Evolutionary conservation across 225 moss, liverwort and hornwort species (phyloP).

Genomic region (Polytrichum commune): DNA sequence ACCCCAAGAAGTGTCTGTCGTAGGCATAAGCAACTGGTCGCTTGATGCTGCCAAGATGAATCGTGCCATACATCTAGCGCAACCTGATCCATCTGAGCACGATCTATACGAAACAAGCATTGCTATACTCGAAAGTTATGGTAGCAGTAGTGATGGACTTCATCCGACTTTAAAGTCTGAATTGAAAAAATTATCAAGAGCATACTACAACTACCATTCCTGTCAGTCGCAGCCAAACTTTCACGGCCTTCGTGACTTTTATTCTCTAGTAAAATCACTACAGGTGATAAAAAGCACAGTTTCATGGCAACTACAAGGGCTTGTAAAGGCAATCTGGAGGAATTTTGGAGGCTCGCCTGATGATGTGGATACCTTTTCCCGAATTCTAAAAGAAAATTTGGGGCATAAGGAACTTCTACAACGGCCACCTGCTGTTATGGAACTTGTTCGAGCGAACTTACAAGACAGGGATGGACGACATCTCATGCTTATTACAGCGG

Average conservation of each 20-base stretch:
- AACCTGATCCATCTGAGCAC: slow-evolving; percentile 51
- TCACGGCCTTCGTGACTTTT: slow-evolving; percentile 65
- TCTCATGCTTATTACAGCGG: slow-evolving; percentile 61
- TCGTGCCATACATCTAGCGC: slow-evolving; percentile 63
- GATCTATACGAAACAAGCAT: slow-evolving; percentile 56
- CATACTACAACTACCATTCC: slow-evolving; percentile 46
- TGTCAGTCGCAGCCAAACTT: slow-evolving; percentile 51
- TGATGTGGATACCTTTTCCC: slow-evolving; percentile 44
- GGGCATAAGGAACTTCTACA: slow-evolving; percentile 46
- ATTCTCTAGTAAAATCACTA: slow-evolving; percentile 56
- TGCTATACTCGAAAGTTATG: slow-evolving; percentile 50
- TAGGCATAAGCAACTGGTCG: slow-evolving; percentile 70
- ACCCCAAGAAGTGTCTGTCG: slow-evolving; percentile 58
- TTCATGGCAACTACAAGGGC: slow-evolving; percentile 38
- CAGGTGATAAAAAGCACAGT: slow-evolving; percentile 27
- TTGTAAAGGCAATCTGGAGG: slow-evolving; percentile 47
- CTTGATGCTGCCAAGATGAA: slow-evolving; percentile 74
- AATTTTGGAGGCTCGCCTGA: slow-evolving; percentile 63
- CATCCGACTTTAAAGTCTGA: slow-evolving; percentile 20
- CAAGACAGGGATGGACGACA: slow-evolving; percentile 61
- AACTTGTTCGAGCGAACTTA: slow-evolving; percentile 52
- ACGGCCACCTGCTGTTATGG: slow-evolving; percentile 48
- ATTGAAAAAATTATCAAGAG: slow-evolving; percentile 34
- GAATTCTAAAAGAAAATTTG: slow-evolving; percentile 39
- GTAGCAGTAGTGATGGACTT: slow-evolving; percentile 16